Percentiles rank a stretch among this genome's conserved stretches.
These are phyloP conservation scores for Senna siamea DNA, from an alignment of 306 rosid species.

Conservation along the genomic window DNA sequence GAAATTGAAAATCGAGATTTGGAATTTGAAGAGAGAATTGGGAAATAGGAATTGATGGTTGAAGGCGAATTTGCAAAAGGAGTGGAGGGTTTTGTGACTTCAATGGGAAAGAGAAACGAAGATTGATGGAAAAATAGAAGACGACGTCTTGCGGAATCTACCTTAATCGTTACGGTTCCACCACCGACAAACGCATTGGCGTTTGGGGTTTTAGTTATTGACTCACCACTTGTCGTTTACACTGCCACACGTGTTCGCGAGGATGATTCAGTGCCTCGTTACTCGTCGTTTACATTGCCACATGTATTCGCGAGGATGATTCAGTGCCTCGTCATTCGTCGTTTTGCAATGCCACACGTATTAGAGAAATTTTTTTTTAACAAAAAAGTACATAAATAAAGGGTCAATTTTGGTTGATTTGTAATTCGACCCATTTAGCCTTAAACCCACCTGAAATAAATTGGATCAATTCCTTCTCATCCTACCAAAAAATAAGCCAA, in stretches of 20 bases:
- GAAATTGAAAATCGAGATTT: background rate
- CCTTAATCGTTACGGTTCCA: slow-evolving; percentile 12
- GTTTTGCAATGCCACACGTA: background rate
- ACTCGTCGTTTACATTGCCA: background rate
- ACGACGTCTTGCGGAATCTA: background rate
- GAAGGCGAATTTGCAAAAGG: background rate
- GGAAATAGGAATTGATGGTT: background rate
- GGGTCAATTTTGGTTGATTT: no score
- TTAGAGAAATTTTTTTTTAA: no score
- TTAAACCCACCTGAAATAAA: no score
- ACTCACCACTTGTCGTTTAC: background rate
- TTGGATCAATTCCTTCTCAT: no score
- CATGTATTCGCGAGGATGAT: background rate
- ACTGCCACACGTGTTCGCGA: background rate
- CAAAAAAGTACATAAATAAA: no score
- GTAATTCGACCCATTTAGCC: no score
- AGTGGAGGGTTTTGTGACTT: background rate
- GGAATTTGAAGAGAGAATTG: slow-evolving; percentile 8
- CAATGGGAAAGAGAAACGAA: background rate
- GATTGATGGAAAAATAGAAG: background rate
- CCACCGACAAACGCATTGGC: slow-evolving; percentile 9
- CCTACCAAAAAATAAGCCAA: no score
- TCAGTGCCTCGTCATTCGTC: background rate
- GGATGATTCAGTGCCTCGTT: background rate
- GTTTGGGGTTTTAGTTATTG: background rate